These are phyloP conservation scores for Catharanthus roseus DNA, from an alignment of 257 asterid species.

Conservation along the genomic window DNA sequence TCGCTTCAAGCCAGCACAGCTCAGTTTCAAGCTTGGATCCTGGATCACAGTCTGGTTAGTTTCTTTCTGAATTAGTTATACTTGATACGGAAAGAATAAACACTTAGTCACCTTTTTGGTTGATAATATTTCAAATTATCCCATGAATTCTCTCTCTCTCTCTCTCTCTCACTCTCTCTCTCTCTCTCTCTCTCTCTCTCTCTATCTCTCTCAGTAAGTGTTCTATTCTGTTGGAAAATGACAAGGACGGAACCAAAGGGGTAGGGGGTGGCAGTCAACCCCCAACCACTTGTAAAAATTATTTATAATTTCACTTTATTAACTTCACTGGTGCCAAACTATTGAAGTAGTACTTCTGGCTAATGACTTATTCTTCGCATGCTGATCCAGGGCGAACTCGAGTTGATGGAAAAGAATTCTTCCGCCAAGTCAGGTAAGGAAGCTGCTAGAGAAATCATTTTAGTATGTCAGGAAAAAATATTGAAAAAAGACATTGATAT, in stretches of 20 bases:
- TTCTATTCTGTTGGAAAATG: not conserved
- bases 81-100: not conserved
- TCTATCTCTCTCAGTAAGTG: not conserved
- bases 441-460: not conserved
- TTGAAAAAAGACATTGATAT: not conserved
- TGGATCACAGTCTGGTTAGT: slow-evolving; percentile 72
- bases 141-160: not conserved
- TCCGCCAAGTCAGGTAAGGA: slow-evolving; percentile 90
- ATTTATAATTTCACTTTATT: no score
- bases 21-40: slow-evolving; percentile 73
- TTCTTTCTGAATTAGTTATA: not conserved
- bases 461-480: not conserved
- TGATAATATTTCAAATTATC: not conserved
- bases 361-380: slow-evolving; percentile 1
- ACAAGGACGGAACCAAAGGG: no score
- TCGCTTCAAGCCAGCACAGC: slow-evolving; percentile 50
- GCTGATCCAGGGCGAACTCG: slow-evolving; percentile 61
- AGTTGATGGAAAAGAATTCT: slow-evolving; percentile 95
- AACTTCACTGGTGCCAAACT: not conserved
- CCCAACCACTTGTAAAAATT: no score
- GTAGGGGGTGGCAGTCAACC: no score
- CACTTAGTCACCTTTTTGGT: not conserved
- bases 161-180: not conserved
- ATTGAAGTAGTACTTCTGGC: not conserved
- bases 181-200: not conserved